Conservation (phyloP, 106 monocot genomes). For the Apostasia shenzhenica region DNA sequence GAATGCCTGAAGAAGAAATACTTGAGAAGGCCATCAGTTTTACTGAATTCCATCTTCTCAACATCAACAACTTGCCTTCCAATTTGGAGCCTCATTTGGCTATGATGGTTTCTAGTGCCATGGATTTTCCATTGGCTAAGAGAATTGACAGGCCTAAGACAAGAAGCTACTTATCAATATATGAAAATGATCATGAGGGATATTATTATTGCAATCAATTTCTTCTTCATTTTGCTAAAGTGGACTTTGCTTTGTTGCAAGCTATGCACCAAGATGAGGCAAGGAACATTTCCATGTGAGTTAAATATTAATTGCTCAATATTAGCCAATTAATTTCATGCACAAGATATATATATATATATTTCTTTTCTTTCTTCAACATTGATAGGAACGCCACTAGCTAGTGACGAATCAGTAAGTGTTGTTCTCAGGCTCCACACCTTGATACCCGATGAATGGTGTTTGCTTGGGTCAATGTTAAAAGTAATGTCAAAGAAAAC, state of each 20-base stretch:
- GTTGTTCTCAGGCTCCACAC: too few relatives aligned
- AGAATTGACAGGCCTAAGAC: neutral
- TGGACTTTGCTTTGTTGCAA: constrained; percentile 10
- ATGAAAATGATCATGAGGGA: neutral
- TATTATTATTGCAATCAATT: neutral
- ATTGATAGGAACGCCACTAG: neutral
- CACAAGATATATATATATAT: neutral
- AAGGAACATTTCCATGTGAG: neutral
- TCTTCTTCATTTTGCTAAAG: constrained; percentile 3
- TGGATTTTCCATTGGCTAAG: neutral
- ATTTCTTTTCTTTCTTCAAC: neutral
- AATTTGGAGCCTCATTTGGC: neutral
- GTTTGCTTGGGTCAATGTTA: too few relatives aligned
- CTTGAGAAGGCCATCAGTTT: constrained; percentile 15
- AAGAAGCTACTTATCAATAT: neutral
- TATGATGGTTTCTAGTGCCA: neutral
- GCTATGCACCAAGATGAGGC: constrained; percentile 2
- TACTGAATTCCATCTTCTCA: neutral
- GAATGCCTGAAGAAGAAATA: constrained; percentile 12
- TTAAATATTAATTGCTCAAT: neutral
- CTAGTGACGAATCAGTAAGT: too few relatives aligned
- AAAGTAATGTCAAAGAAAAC: too few relatives aligned
- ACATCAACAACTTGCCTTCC: neutral
- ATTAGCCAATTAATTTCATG: neutral
- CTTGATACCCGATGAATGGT: too few relatives aligned